A percentile compares a stretch with the other conserved stretches of the same genome.
phyloP scores from a whole-genome alignment of 2,329 filamentous ascomycete species.

The Trichoderma polysporum region DNA sequence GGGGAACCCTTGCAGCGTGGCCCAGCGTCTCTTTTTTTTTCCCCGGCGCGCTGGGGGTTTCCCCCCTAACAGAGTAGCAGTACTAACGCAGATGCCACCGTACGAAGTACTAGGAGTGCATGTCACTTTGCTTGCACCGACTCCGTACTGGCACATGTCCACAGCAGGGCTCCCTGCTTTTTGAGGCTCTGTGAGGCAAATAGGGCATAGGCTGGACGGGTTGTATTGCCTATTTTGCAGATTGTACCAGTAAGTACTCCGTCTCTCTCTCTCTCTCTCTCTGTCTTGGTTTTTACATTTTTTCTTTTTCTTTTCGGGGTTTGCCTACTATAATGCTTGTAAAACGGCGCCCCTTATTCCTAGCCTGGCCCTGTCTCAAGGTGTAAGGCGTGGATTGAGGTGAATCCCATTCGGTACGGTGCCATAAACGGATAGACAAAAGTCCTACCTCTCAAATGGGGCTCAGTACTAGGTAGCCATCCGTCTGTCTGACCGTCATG shows the following conservation, averaged over 20 bases:
- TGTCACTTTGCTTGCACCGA: not conserved
- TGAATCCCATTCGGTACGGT: not conserved
- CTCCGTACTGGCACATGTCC: not conserved
- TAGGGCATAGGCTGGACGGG: not conserved
- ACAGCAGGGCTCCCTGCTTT: not conserved
- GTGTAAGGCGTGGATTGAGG: not conserved
- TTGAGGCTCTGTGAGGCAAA: conserved; percentile 8
- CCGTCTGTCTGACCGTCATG: not conserved
- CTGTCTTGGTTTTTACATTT: not conserved
- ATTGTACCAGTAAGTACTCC: no score
- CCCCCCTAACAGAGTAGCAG: not conserved
- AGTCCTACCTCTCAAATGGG: not conserved
- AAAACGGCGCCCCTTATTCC: not conserved
- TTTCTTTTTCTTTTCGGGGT: not conserved
- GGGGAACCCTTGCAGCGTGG: conserved; percentile 3
- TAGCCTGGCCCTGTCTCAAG: not conserved
- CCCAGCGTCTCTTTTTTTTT: not conserved
- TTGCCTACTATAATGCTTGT: not conserved
- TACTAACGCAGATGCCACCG: not conserved
- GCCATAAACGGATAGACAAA: not conserved
- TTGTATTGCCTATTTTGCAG: not conserved
- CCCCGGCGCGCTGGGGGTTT: not conserved
- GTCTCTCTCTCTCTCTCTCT: no score
- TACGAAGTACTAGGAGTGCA: no score
- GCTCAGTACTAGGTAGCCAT: not conserved